Conservation (phyloP, 345 rosid genomes). For the Pugionium cornutum region DNA sequence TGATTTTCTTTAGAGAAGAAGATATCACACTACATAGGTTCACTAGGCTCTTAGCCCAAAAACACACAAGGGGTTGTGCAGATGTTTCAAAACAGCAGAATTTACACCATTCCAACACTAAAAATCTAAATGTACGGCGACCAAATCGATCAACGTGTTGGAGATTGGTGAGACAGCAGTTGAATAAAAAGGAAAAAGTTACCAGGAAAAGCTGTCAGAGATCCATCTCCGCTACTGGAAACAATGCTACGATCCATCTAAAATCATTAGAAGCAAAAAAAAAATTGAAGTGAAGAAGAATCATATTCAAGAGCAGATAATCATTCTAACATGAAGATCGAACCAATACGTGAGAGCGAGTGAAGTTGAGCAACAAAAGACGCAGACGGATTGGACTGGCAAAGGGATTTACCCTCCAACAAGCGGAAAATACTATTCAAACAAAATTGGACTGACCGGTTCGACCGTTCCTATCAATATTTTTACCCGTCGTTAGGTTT, state of each 20-base stretch:
- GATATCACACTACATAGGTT: not conserved
- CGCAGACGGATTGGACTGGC: not conserved
- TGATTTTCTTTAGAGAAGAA: not conserved
- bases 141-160: not conserved
- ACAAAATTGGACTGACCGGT: constrained; percentile 3
- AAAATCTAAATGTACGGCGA: not conserved
- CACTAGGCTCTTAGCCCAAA: not conserved
- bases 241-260: constrained; percentile 33
- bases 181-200: not conserved
- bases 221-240: constrained; percentile 30
- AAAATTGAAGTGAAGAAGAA: not conserved
- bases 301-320: constrained; percentile 5
- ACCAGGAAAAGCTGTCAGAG: constrained; percentile 31
- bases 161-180: not conserved
- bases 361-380: constrained; percentile 1
- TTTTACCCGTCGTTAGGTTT: no score
- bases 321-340: constrained; percentile 9
- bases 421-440: not conserved
- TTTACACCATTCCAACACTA: not conserved
- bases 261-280: not conserved
- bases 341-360: not conserved
- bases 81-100: no score
- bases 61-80: no score
- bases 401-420: not conserved
- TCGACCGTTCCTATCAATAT: not conserved